phyloP scores from a whole-genome alignment of 2,329 filamentous ascomycete species.

The Aspergillus sp. region DNA sequence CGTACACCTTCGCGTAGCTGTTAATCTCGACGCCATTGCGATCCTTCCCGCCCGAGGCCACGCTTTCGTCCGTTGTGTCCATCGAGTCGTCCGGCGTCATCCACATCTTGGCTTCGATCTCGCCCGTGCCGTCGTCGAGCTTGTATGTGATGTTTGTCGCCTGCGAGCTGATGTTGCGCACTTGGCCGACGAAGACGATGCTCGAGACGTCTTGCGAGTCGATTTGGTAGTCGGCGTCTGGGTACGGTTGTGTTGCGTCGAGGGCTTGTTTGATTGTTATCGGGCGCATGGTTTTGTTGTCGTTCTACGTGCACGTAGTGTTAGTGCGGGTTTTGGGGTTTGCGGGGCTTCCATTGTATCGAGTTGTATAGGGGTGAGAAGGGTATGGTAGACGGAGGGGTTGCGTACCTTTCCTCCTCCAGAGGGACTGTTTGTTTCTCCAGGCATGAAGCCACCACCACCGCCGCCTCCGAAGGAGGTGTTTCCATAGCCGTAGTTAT shows the following conservation, averaged over 20 bases:
- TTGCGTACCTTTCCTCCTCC: conserved; percentile 45
- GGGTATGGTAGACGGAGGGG: conserved; percentile 1
- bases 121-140: conserved; percentile 91
- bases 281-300: conserved; percentile 80
- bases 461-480: conserved; percentile 61
- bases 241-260: conserved; percentile 77
- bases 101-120: conserved; percentile 72
- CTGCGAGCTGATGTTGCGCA: conserved; percentile 84
- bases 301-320: conserved; percentile 36
- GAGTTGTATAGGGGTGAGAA: neutral
- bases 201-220: conserved; percentile 76
- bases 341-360: neutral
- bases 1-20: conserved; percentile 83
- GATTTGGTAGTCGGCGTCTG: conserved; percentile 78
- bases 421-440: conserved; percentile 54
- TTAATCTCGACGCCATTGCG: conserved; percentile 65
- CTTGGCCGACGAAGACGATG: conserved; percentile 86
- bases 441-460: conserved; percentile 63
- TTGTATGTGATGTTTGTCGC: conserved; percentile 90
- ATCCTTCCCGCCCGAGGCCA: conserved; percentile 38
- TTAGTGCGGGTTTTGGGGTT: neutral
- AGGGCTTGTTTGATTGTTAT: conserved; percentile 95
- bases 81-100: conserved; percentile 52
- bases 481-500: conserved; percentile 53
- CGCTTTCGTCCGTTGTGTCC: conserved; percentile 44